Evolutionary conservation across 2,329 filamentous ascomycete genomes (phyloP), one percentile per base, ranked within the genome.

Genomic region (Colletotrichum sublineola): DNA sequence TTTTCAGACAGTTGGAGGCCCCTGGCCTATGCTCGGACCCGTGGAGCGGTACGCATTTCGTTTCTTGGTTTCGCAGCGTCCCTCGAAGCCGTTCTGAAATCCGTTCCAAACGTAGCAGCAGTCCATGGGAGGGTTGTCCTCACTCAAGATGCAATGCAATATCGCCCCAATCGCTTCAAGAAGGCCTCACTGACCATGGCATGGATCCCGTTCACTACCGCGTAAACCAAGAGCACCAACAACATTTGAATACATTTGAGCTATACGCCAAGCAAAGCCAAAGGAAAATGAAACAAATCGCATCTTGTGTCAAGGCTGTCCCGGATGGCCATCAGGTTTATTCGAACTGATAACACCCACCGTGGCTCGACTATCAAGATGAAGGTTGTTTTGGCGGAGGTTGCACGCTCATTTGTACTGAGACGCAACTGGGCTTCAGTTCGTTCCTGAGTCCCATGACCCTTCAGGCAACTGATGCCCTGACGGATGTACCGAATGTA

Each of bases 1-100:
- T 42, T 52, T 53, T 5, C 11, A 5, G 60, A 63, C n/a, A n/a
- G n/a, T 33, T 31, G 8, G 36, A 53, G 36, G 40, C 29, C 6
- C 20, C 29, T 36, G 40, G 40, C 24, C 63, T 31, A 29, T 48
- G 38, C 40, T 12, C 52, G 38, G 46, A 29, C 31, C 14, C 40
- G 52, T 36, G 52, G 63, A 42, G 20, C 33, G 40, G 36, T 24
- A 18, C 38, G 20, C 20, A 38, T 24, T 56, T 46, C 12, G 38
- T 57, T 57, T 62, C 44, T 38, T 33, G n/a, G 11, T 31, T 64
- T 64, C 48, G 44, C 11, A 31, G 46, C 46, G n/a, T 20, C 15
- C 15, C 46, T 63, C 15, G 46, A 24, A 3, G 4, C 46, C 14
- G 18, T 53, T 53, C 46, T 42, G 33, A 18, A 42, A 42, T 40